These are phyloP conservation scores for Fagopyrum homotropicum DNA, from an alignment of 148 eudicot species.

Conservation along the genomic window DNA sequence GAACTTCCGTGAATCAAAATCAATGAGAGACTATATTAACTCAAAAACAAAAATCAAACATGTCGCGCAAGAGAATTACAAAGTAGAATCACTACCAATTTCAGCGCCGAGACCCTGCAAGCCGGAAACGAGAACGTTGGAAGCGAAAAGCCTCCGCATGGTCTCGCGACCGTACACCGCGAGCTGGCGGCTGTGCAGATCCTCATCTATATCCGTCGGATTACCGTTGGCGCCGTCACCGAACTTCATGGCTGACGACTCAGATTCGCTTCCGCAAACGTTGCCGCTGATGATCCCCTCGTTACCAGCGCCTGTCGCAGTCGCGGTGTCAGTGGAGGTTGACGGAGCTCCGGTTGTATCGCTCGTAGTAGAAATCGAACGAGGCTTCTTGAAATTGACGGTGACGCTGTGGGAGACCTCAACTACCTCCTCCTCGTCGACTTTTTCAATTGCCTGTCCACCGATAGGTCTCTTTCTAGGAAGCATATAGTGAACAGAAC, in stretches of 20 bases:
- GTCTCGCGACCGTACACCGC: constrained; percentile 88
- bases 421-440: constrained; percentile 19
- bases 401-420: constrained; percentile 14
- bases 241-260: constrained; percentile 22
- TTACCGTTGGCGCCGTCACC: constrained; percentile 17
- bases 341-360: constrained; percentile 15
- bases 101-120: constrained; percentile 84
- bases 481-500: constrained; percentile 68
- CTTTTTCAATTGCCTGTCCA: constrained; percentile 41
- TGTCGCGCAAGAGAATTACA: background rate
- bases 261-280: constrained; percentile 24
- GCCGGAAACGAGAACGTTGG: constrained; percentile 64
- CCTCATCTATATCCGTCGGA: constrained; percentile 59
- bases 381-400: constrained; percentile 38
- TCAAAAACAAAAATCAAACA: background rate
- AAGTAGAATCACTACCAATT: constrained; percentile 42
- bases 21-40: background rate
- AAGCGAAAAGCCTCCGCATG: constrained; percentile 70
- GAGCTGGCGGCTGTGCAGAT: constrained; percentile 81
- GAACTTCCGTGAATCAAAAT: background rate
- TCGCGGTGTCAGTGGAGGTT: constrained; percentile 10
- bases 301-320: constrained; percentile 17
- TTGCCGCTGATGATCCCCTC: constrained; percentile 12
- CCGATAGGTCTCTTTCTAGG: constrained; percentile 60
- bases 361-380: constrained; percentile 26